Evolutionary conservation across 192 early-diverging fungal genomes (phyloP).

Genomic region (Rhizophlyctis rosea): DNA sequence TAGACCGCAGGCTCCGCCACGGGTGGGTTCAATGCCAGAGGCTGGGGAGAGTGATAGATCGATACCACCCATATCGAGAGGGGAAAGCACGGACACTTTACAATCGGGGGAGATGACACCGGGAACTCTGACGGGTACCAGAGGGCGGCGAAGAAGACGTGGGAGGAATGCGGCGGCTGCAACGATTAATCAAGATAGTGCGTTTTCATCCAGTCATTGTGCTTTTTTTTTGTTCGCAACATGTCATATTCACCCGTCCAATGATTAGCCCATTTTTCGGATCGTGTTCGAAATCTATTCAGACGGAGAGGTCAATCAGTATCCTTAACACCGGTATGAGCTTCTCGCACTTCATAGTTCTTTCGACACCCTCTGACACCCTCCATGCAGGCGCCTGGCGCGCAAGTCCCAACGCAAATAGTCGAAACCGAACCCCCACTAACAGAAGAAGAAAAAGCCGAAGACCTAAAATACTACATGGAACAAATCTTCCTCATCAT

Average conservation of each 20-base stretch:
- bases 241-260: neutral
- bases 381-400: neutral
- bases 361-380: neutral
- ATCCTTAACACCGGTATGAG: neutral
- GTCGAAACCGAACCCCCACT: constrained; percentile 7
- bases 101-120: neutral
- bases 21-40: neutral
- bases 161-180: constrained; percentile 27
- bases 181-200: constrained; percentile 33
- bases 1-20: neutral
- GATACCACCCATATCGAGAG: neutral
- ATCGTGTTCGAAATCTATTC: constrained; percentile 10
- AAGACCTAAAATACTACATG: constrained; percentile 76
- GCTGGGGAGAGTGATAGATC: neutral
- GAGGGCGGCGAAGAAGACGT: constrained; percentile 9
- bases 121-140: constrained; percentile 7
- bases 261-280: constrained; percentile 12
- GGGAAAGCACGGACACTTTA: neutral
- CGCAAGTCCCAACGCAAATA: neutral
- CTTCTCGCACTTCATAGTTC: neutral
- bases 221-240: neutral
- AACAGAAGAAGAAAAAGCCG: constrained; percentile 51
- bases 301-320: neutral
- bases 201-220: neutral
- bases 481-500: constrained; percentile 76